Conservation (phyloP, 2,329 filamentous ascomycete species). For the Diaporthe capsici region DNA sequence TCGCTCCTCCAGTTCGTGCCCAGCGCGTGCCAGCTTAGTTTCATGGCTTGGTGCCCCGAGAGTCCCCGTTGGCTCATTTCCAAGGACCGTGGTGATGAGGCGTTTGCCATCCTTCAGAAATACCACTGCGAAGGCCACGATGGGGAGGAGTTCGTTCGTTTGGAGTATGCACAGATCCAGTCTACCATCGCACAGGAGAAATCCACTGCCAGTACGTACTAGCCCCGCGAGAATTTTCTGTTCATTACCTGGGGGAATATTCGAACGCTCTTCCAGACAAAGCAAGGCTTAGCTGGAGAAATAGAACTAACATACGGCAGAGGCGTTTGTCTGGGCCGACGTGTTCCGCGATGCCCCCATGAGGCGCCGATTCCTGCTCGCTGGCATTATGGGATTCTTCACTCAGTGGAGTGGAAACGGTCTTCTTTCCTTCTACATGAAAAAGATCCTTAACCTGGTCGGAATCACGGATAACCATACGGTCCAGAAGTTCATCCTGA, state of each 20-base stretch:
- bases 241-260: constrained; percentile 51
- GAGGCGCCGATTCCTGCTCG: constrained; percentile 53
- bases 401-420: constrained; percentile 58
- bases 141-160: constrained; percentile 64
- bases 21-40: constrained; percentile 46
- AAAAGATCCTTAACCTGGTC: constrained; percentile 56
- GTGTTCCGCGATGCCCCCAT: constrained; percentile 52
- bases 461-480: constrained; percentile 54
- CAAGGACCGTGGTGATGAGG: constrained; percentile 68
- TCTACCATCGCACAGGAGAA: constrained; percentile 63
- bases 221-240: background rate
- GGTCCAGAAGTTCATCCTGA: constrained; percentile 55
- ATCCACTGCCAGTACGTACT: constrained; percentile 54
- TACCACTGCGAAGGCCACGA: constrained; percentile 71
- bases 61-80: constrained; percentile 64
- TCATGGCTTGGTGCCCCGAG: constrained; percentile 59
- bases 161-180: constrained; percentile 70
- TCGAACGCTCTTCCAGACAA: background rate
- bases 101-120: constrained; percentile 66
- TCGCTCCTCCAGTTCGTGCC: constrained; percentile 50
- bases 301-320: background rate
- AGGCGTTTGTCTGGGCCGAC: constrained; percentile 44
- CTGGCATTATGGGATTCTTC: constrained; percentile 55
- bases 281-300: background rate
- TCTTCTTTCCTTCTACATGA: constrained; percentile 56